These are phyloP conservation scores for Strobilomyces confusus DNA, from an alignment of 768 basidiomycete genomes.

Conservation along the genomic window DNA sequence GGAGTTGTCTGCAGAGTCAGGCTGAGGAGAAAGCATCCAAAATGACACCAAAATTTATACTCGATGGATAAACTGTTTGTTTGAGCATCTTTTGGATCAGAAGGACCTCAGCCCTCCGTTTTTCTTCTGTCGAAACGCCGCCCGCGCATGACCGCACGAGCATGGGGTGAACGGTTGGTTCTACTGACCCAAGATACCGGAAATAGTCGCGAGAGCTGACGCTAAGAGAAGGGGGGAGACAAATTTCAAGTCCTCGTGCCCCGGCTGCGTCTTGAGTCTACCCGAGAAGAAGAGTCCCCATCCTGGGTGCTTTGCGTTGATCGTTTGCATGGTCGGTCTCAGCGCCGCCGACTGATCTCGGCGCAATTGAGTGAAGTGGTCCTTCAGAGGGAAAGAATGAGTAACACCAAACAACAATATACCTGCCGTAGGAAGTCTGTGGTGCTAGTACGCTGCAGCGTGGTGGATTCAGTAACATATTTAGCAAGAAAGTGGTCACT, in stretches of 20 bases:
- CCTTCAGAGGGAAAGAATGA: too few species aligned
- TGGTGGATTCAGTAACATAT: too few species aligned
- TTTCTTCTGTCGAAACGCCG: neutral
- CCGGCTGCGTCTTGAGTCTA: neutral
- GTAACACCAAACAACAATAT: too few species aligned
- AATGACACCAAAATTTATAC: neutral
- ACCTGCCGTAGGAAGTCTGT: too few species aligned
- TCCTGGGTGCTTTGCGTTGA: neutral
- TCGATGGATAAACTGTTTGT: neutral
- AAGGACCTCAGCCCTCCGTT: neutral
- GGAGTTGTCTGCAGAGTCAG: neutral
- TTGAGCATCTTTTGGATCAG: neutral
- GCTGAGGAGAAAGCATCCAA: neutral
- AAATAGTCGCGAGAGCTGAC: neutral
- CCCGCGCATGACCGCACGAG: neutral
- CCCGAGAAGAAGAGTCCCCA: neutral
- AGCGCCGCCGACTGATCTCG: too few species aligned
- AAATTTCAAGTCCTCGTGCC: neutral
- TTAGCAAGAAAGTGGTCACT: too few species aligned
- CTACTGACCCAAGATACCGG: neutral
- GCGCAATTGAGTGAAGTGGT: too few species aligned
- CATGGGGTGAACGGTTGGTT: neutral
- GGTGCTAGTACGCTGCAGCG: too few species aligned
- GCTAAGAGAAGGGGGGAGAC: neutral
- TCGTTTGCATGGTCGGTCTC: neutral